A percentile compares a stretch with the other conserved stretches of the same genome.
phyloP scores from a whole-genome alignment of 2,329 filamentous ascomycete species.

The Colletotrichum sp. region DNA sequence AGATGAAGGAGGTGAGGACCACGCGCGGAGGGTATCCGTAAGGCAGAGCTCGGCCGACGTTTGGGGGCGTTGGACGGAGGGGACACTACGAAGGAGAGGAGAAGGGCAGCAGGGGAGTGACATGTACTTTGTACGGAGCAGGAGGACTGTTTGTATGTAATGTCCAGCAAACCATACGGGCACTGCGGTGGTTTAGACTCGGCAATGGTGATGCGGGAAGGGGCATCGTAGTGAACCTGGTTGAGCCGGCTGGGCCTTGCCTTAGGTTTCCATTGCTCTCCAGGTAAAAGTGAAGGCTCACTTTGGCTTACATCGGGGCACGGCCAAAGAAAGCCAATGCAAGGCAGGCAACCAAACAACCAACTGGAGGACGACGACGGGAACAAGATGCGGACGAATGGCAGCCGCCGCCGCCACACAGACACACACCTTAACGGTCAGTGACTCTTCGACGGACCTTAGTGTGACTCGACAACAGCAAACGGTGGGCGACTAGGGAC shows the following conservation, averaged over 20 bases:
- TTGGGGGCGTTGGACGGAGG: background rate
- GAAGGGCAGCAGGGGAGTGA: background rate
- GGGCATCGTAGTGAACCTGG: background rate
- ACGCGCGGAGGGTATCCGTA: conserved; percentile 12
- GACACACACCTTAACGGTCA: conserved; percentile 15
- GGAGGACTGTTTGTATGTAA: background rate
- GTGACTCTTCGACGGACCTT: background rate
- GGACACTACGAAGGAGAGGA: background rate
- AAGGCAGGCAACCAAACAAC: background rate
- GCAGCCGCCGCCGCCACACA: conserved; percentile 4
- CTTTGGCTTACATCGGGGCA: background rate
- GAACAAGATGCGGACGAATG: conserved; percentile 1
- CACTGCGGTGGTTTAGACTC: background rate
- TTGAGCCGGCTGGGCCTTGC: background rate
- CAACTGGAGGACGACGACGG: background rate
- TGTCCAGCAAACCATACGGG: background rate
- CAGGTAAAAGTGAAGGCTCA: background rate
- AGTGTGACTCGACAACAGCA: conserved; percentile 13
- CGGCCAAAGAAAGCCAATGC: background rate
- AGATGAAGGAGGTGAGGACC: background rate
- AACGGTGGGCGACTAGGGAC: background rate
- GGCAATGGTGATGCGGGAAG: background rate
- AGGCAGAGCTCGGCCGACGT: conserved; percentile 14
- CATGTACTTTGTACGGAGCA: background rate
- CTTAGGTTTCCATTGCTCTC: background rate